phyloP scores from a whole-genome alignment of 306 rosid genomes.

The Astragalus membranaceus region DNA sequence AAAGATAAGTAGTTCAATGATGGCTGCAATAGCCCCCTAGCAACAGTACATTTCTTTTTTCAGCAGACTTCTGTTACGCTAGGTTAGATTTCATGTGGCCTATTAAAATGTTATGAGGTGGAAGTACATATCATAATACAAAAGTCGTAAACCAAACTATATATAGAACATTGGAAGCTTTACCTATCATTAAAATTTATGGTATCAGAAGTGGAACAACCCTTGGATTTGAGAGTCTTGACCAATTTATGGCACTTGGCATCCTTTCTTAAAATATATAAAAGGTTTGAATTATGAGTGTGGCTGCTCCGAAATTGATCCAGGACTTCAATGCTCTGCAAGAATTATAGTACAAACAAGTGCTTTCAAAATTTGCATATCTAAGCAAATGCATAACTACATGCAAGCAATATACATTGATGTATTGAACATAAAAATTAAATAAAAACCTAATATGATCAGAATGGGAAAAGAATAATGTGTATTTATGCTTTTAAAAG shows the following conservation, averaged over 20 bases:
- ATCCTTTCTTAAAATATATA: conserved; percentile 43
- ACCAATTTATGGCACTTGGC: conserved; percentile 31
- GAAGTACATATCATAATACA: not conserved
- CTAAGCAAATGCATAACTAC: not conserved
- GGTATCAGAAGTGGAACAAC: conserved; percentile 28
- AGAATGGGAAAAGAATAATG: not conserved
- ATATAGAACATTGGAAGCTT: not conserved
- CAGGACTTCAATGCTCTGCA: conserved; percentile 44
- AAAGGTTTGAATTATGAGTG: conserved; percentile 32
- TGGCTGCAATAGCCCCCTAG: not conserved
- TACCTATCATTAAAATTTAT: conserved; percentile 43
- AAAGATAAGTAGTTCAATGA: not conserved
- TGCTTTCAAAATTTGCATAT: not conserved
- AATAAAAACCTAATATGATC: not conserved
- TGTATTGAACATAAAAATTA: not conserved
- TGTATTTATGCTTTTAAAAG: not conserved
- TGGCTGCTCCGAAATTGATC: conserved; percentile 25
- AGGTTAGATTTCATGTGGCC: not conserved
- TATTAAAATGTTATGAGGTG: not conserved
- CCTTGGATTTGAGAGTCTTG: conserved; percentile 38
- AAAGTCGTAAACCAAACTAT: not conserved
- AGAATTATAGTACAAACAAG: conserved; percentile 14
- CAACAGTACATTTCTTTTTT: not conserved
- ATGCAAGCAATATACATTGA: not conserved
- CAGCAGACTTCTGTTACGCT: not conserved